Base-by-base conservation (phyloP, 2,329 filamentous ascomycete species). In the Leptographium lundbergii region DNA sequence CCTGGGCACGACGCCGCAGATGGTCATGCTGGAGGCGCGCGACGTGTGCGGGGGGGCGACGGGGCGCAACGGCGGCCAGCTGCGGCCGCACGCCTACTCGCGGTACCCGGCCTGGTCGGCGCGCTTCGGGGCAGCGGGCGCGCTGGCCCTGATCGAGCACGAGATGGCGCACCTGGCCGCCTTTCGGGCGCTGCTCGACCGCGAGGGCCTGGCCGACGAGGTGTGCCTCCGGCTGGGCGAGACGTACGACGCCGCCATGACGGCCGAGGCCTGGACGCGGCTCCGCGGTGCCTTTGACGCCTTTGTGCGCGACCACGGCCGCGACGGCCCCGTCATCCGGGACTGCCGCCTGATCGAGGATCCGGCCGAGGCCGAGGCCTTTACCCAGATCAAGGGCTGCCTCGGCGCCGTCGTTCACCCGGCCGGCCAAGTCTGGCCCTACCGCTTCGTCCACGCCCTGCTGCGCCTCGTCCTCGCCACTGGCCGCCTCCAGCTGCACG, bases 21-120 rank as follows among this genome's bases (percentile, higher is more conserved):
- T 86, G 5, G 75, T 86, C 3, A 78, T 87, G 74, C 71, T 87
- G 7, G 84, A 87, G 68, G 84, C 84, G 13, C 73, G 84, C 62
- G 80, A 85, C 66, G 80, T 82, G 7, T 86, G 82, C 64, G 86
- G 81, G 69, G 84, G 83, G 55, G 84, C 84, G 2, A 87, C 84
- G 1, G 84, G 84, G 14, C 73, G 83, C 62, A 79, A 79, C 61
- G 56, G 56, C n/a, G 56, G 56, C 25, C 56, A 58, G 36, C 56
- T 58, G 25, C 56, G 56, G 24, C 56, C 56, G 4, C 56, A 58
- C 13, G 56, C 56, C 17, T 58, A 58, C 56, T 58, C 56, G 50
- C 48, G 36, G 2, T 58, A 58, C 25, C 48, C 56, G 9, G 24
- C 24, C 3, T 58, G 56, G 56, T 53, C 56, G 4, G 10, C 7